Conservation (phyloP, 805 yeast genomes). For the Pichia kluyveri region DNA sequence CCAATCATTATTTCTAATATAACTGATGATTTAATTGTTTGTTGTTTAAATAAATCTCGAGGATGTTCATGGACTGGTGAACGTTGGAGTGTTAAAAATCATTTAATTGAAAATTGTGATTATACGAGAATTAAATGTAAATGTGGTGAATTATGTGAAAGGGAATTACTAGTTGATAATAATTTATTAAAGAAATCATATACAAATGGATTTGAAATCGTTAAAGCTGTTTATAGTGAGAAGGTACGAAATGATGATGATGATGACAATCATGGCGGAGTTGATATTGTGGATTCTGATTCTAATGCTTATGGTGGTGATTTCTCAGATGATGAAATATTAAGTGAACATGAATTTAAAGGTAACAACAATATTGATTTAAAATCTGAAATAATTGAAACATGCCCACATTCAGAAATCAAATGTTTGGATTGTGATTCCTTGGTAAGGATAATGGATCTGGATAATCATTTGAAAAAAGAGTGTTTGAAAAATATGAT, state of each 20-base stretch:
- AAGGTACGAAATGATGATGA: background rate
- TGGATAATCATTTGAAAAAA: slow-evolving; percentile 27
- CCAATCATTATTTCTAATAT: slow-evolving; percentile 53
- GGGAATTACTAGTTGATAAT: slow-evolving; percentile 10
- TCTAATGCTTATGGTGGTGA: slow-evolving; percentile 3
- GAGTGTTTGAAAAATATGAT: slow-evolving; percentile 33
- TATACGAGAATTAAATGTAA: slow-evolving; percentile 31
- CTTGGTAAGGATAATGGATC: slow-evolving; percentile 22
- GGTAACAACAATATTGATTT: no score
- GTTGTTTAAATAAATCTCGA: slow-evolving; percentile 40
- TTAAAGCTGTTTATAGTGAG: background rate
- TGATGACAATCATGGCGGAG: background rate
- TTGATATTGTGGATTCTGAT: background rate
- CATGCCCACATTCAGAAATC: slow-evolving; percentile 32
- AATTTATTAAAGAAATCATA: background rate
- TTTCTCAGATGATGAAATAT: background rate
- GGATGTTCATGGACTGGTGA: slow-evolving; percentile 53
- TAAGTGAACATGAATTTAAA: background rate
- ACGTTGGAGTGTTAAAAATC: slow-evolving; percentile 50
- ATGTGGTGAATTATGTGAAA: slow-evolving; percentile 16
- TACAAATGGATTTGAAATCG: background rate
- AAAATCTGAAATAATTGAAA: background rate
- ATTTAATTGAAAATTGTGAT: slow-evolving; percentile 33
- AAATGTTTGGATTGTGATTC: slow-evolving; percentile 31
- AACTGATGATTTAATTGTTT: slow-evolving; percentile 50